Percentiles rank a stretch among this genome's conserved stretches.
Evolutionary conservation across 768 basidiomycete genomes (phyloP).

Genomic region (Artomyces pyxidatus): DNA sequence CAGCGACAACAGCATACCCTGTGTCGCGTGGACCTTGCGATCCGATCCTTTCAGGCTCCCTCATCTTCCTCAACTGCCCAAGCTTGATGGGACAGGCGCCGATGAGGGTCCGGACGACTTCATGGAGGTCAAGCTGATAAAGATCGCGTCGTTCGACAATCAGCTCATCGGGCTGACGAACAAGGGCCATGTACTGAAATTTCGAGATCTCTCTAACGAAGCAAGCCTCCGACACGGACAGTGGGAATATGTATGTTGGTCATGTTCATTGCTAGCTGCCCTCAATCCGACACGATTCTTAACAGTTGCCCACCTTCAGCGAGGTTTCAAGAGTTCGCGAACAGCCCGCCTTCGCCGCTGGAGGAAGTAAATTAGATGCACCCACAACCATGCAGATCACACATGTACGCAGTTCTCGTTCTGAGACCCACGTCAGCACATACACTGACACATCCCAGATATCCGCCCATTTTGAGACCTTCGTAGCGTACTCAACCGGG

Average conservation of each 20-base stretch:
- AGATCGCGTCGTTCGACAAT: constrained; percentile 73
- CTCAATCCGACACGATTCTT: neutral
- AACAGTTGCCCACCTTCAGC: constrained; percentile 67
- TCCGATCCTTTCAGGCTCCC: constrained; percentile 52
- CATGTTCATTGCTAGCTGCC: too few species aligned
- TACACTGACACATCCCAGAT: constrained; percentile 40
- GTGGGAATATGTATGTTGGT: constrained; percentile 73
- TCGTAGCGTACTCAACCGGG: constrained; percentile 76
- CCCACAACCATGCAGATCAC: constrained; percentile 56
- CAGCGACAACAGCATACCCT: constrained; percentile 42
- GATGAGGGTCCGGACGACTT: constrained; percentile 16
- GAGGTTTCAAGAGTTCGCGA: constrained; percentile 44
- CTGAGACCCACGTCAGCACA: neutral
- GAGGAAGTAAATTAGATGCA: constrained; percentile 20
- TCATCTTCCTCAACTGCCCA: constrained; percentile 51
- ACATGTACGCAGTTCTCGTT: constrained; percentile 41
- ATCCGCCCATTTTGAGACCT: constrained; percentile 75
- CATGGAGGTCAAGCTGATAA: constrained; percentile 45
- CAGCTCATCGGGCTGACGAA: constrained; percentile 76
- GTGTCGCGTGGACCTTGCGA: constrained; percentile 50
- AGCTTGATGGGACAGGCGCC: constrained; percentile 27
- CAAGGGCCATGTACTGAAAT: constrained; percentile 68
- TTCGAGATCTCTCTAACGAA: constrained; percentile 39
- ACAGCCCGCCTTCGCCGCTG: constrained; percentile 35
- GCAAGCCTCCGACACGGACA: constrained; percentile 26